Evolutionary conservation across 2,329 filamentous ascomycete genomes (phyloP).

Genomic region (Daldinia sp.): DNA sequence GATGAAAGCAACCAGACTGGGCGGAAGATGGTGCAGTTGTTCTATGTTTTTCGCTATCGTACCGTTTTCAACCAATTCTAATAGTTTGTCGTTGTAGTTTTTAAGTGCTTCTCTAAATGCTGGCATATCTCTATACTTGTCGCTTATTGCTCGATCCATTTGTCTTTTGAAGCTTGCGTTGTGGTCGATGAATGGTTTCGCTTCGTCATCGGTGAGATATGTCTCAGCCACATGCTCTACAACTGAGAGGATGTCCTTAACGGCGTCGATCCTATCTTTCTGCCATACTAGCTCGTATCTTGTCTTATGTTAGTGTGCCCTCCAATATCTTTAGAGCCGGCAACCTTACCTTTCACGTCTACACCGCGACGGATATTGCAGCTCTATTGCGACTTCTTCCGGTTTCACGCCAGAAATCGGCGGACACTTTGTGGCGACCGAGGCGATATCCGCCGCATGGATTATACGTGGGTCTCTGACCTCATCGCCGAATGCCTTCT

Average conservation of each 20-base stretch:
- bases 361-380: slow-evolving; percentile 85
- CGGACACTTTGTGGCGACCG: slow-evolving; percentile 59
- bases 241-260: slow-evolving; percentile 75
- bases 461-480: slow-evolving; percentile 58
- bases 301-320: slow-evolving; percentile 29
- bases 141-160: slow-evolving; percentile 76
- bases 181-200: slow-evolving; percentile 73
- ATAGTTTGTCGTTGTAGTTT: slow-evolving; percentile 79
- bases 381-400: slow-evolving; percentile 67
- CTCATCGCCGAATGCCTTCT: slow-evolving; percentile 55
- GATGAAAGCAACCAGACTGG: slow-evolving; percentile 80
- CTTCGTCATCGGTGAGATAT: slow-evolving; percentile 78
- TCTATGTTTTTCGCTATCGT: slow-evolving; percentile 77
- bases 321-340: slow-evolving; percentile 10
- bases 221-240: slow-evolving; percentile 75
- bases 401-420: slow-evolving; percentile 58
- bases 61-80: slow-evolving; percentile 71
- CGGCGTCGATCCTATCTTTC: slow-evolving; percentile 79
- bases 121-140: slow-evolving; percentile 67
- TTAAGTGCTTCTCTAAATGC: slow-evolving; percentile 77
- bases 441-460: slow-evolving; percentile 66
- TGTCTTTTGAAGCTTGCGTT: slow-evolving; percentile 78
- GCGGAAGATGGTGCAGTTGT: slow-evolving; percentile 71
- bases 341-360: slow-evolving; percentile 69
- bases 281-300: slow-evolving; percentile 80